These are phyloP conservation scores for Penicillium salamii DNA, from an alignment of 495 filamentous ascomycete species.

Conservation along the genomic window DNA sequence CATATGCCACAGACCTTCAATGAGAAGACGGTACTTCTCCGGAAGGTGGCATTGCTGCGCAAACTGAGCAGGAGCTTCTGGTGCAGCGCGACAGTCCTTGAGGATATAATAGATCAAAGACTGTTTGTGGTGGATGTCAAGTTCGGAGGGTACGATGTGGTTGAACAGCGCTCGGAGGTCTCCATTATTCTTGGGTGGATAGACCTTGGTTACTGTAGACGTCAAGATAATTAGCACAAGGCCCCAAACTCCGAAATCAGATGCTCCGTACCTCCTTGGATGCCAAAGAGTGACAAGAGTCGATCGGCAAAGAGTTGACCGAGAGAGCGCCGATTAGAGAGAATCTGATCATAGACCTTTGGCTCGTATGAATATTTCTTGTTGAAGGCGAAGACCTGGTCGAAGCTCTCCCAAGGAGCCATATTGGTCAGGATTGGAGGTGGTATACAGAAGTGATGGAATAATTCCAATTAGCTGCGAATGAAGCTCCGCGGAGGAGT, in stretches of 20 bases:
- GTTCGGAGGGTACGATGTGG: slow-evolving; percentile 56
- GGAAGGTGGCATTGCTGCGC: slow-evolving; percentile 59
- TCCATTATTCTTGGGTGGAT: slow-evolving; percentile 65
- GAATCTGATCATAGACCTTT: slow-evolving; percentile 54
- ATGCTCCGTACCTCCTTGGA: slow-evolving; percentile 57
- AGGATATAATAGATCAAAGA: slow-evolving; percentile 79
- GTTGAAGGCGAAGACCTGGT: slow-evolving; percentile 61
- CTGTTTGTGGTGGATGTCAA: slow-evolving; percentile 69
- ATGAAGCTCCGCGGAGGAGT: slow-evolving; percentile 17
- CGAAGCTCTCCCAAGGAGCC: slow-evolving; percentile 55
- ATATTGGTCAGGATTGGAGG: slow-evolving; percentile 21
- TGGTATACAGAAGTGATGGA: not conserved
- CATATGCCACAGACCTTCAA: slow-evolving; percentile 78
- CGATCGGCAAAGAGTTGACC: slow-evolving; percentile 72
- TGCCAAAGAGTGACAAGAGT: slow-evolving; percentile 64
- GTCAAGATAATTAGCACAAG: not conserved
- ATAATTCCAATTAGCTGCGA: not conserved
- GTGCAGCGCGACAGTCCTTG: slow-evolving; percentile 62
- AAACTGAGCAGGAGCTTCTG: slow-evolving; percentile 47
- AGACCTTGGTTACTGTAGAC: slow-evolving; percentile 52
- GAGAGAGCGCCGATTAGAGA: slow-evolving; percentile 57
- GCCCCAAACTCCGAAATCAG: not conserved
- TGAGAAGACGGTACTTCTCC: slow-evolving; percentile 67
- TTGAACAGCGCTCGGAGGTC: slow-evolving; percentile 63
- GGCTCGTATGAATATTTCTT: slow-evolving; percentile 61